Evolutionary conservation across 768 basidiomycete species (phyloP).

Genomic region (Hypholoma fasciculare): DNA sequence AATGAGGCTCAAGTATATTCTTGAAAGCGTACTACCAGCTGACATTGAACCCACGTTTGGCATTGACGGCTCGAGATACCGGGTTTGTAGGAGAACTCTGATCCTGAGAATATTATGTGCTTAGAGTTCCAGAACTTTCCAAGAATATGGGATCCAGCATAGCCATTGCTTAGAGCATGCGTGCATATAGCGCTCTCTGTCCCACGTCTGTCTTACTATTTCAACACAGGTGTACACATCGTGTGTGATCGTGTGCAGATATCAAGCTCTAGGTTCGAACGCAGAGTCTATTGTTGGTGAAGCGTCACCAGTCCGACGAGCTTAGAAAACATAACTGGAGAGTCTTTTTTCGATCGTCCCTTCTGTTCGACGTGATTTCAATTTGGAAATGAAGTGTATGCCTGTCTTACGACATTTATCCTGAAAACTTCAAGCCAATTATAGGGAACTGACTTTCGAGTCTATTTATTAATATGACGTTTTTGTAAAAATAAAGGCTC

Average conservation of each 20-base stretch:
- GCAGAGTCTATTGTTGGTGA: conserved; percentile 44
- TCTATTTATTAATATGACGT: no score
- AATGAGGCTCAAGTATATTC: no score
- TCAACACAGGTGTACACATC: no score
- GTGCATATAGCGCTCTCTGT: conserved; percentile 3
- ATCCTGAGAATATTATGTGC: background rate
- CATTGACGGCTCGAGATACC: background rate
- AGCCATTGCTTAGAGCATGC: conserved; percentile 15
- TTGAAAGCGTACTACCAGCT: no score
- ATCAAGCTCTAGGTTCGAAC: conserved; percentile 26
- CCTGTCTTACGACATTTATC: conserved; percentile 37
- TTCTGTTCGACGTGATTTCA: background rate
- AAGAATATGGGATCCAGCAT: conserved; percentile 16
- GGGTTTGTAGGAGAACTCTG: background rate
- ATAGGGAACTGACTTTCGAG: conserved; percentile 37
- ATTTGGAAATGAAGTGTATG: conserved; percentile 36
- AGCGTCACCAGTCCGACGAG: conserved; percentile 45
- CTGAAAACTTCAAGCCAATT: conserved; percentile 43
- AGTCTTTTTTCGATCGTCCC: background rate
- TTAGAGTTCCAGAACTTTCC: conserved; percentile 13
- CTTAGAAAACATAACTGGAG: conserved; percentile 47
- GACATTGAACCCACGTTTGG: no score
- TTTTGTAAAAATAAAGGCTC: background rate
- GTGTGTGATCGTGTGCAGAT: no score
- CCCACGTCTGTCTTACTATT: no score